Evolutionary conservation across 306 rosid genomes (phyloP).

Genomic region (Quercus engelmannii): DNA sequence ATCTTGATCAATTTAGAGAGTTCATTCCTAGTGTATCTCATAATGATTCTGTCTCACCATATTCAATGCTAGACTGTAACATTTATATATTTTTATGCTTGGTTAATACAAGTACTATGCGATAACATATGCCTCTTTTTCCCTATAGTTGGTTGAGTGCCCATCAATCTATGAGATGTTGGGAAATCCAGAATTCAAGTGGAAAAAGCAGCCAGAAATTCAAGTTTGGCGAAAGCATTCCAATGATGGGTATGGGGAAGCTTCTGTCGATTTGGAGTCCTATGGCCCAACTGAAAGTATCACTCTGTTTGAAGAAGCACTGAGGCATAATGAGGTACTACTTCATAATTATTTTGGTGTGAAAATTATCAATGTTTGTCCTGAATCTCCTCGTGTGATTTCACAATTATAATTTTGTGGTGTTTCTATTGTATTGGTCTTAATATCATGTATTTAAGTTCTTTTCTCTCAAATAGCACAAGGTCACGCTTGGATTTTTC

Average conservation of each 20-base stretch:
- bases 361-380: background rate
- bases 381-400: background rate
- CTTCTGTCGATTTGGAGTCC: conserved; percentile 53
- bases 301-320: conserved; percentile 66
- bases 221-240: conserved; percentile 71
- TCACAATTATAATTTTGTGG: background rate
- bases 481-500: no score
- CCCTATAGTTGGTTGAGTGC: conserved; percentile 77
- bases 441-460: background rate
- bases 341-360: conserved; percentile 1
- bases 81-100: conserved; percentile 9
- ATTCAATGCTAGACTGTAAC: background rate
- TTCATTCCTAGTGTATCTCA: background rate
- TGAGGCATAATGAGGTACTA: conserved; percentile 70
- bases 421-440: background rate
- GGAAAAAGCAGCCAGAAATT: conserved; percentile 76
- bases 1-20: background rate
- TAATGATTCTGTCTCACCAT: background rate
- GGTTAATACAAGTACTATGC: conserved; percentile 19
- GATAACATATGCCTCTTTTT: conserved; percentile 16
- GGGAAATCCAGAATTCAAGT: conserved; percentile 70
- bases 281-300: conserved; percentile 52
- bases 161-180: conserved; percentile 95
- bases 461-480: background rate
- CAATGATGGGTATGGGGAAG: conserved; percentile 52